Conservation (phyloP, 2,329 filamentous ascomycete genomes). For the Lachnum nothofagi region DNA sequence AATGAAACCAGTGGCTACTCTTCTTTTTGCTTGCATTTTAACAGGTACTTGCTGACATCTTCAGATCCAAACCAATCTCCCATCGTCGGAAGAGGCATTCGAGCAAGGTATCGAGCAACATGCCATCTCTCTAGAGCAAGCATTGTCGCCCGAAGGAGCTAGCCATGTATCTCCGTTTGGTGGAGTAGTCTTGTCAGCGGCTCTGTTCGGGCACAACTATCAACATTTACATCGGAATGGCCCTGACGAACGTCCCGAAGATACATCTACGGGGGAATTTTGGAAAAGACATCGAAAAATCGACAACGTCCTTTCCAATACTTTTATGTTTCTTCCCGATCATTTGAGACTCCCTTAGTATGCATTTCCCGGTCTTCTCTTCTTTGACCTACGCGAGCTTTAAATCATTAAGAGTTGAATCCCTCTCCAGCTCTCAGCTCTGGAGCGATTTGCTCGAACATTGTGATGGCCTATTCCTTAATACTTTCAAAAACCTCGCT, state of each 20-base stretch:
- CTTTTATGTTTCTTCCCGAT: constrained; percentile 73
- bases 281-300: constrained; percentile 82
- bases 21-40: no score
- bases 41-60: neutral
- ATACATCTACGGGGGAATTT: constrained; percentile 69
- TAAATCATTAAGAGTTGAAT: no score
- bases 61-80: constrained; percentile 63
- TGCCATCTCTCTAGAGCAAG: constrained; percentile 59
- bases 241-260: constrained; percentile 64
- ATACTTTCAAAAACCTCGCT: no score
- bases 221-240: constrained; percentile 71
- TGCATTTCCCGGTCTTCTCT: no score
- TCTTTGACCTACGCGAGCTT: no score
- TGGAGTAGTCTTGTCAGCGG: constrained; percentile 66
- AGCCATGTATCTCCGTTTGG: constrained; percentile 65
- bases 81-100: constrained; percentile 73
- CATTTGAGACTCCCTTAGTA: constrained; percentile 64
- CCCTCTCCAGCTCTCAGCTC: no score
- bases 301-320: constrained; percentile 73
- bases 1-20: no score
- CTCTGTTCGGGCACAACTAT: constrained; percentile 76
- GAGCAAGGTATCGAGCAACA: constrained; percentile 58
- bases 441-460: no score
- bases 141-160: constrained; percentile 47
- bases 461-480: no score